A percentile compares a stretch with the other conserved stretches of the same genome.
These are phyloP conservation scores for Solioccasus polychromus DNA, from an alignment of 768 basidiomycete genomes.

Conservation along the genomic window DNA sequence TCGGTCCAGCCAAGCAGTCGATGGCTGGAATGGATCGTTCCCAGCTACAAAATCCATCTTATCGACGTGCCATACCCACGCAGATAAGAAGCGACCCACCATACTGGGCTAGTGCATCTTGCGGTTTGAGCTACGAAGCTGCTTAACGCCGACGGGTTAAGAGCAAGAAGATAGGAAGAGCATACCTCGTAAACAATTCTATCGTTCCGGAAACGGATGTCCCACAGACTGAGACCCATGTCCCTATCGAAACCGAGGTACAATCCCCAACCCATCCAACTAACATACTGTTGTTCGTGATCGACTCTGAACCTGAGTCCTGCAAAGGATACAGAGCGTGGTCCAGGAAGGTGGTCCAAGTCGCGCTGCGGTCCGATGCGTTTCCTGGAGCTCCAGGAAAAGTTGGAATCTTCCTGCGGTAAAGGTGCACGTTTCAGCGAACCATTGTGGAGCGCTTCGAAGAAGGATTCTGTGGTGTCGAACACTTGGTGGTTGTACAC, in stretches of 20 bases:
- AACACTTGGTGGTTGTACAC: slow-evolving; percentile 64
- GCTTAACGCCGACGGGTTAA: neutral
- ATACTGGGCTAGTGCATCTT: slow-evolving; percentile 63
- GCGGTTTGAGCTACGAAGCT: slow-evolving; percentile 45
- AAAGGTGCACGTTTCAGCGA: slow-evolving; percentile 42
- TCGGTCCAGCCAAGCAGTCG: slow-evolving; percentile 61
- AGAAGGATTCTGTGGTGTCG: slow-evolving; percentile 43
- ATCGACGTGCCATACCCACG: neutral
- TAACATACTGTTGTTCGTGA: slow-evolving; percentile 48
- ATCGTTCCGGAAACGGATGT: slow-evolving; percentile 54
- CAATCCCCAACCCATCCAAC: slow-evolving; percentile 67
- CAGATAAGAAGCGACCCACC: slow-evolving; percentile 28
- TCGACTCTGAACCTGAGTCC: slow-evolving; percentile 60
- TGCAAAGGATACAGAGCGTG: slow-evolving; percentile 58
- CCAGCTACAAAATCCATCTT: slow-evolving; percentile 38
- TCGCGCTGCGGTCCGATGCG: slow-evolving; percentile 43
- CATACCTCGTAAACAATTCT: slow-evolving; percentile 59
- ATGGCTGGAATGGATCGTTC: slow-evolving; percentile 57
- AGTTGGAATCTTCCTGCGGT: slow-evolving; percentile 32
- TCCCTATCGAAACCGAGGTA: slow-evolving; percentile 64
- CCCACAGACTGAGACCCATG: slow-evolving; percentile 63
- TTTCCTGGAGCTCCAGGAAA: slow-evolving; percentile 46
- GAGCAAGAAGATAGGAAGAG: neutral
- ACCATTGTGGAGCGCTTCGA: slow-evolving; percentile 51
- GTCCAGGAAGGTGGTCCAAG: slow-evolving; percentile 63